Evolutionary conservation across 768 basidiomycete species (phyloP), one percentile per base, ranked within the genome.

Genomic region (Pleurotus djamor): DNA sequence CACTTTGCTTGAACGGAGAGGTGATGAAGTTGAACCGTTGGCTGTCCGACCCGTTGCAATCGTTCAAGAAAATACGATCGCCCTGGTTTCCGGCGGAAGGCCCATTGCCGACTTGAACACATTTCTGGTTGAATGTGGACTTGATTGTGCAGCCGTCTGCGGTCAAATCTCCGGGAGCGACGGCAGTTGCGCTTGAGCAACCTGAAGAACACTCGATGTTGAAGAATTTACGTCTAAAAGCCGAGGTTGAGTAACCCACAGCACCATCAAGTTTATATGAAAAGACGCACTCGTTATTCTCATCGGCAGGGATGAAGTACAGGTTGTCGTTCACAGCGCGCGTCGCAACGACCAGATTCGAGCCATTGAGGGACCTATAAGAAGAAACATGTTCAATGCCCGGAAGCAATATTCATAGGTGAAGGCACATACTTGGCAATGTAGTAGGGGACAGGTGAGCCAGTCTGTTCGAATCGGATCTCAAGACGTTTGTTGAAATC

Each of bases 71-170:
- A 41, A 55, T 55, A 21, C 54, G 54, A 38, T 55, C 54, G n/a
- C 54, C 54, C n/a, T 55, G 35, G 54, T 17, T 32, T 12, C 54
- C 54, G 16, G 54, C 54, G 35, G 35, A 38, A 10, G 54, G 54
- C 17, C 54, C 54, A 14, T n/a, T 55, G n/a, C 54, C 54, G 10
- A 55, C 37, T 43, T 55, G 54, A 10, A 55, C 54, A 44, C 54
- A 55, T 32, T 55, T 55, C 5, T 32, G 14, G 28, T 55, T 55
- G 38, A 55, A 55, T n/a, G 21, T 28, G 54, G 54, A 55, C 16
- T 55, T 55, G 54, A 55, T 55, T 2, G 54, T 55, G 54, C 54
- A 55, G 7, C 54, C 54, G 44, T 55, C 54, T 4, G 54, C 54
- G 10, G 54, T n/a, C 21, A 55, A 32, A 6, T 32, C 41, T 16